Conservation (phyloP, 371 early-diverging fungal genomes). For the Syncephalastrum monosporum region DNA sequence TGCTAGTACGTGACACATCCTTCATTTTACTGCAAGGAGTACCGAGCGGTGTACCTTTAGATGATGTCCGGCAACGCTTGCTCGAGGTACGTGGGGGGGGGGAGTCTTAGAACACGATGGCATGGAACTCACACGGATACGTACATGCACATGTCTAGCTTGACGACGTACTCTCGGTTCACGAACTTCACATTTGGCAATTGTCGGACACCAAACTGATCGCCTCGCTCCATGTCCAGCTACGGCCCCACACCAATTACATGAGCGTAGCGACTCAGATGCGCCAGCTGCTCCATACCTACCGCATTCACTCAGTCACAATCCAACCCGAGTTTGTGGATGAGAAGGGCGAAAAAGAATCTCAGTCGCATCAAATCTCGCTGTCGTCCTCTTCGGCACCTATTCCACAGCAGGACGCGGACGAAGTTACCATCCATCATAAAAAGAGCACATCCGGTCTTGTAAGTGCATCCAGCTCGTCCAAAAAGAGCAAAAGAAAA, state of each 20-base stretch:
- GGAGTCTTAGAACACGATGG: too few species aligned
- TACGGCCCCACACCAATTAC: slow-evolving; percentile 57
- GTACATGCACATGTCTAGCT: slow-evolving; percentile 23
- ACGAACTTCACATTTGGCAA: slow-evolving; percentile 96
- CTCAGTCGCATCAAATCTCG: background rate
- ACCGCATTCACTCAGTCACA: slow-evolving; percentile 86
- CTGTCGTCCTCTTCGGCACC: background rate
- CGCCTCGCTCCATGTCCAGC: slow-evolving; percentile 80
- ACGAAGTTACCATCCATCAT: background rate
- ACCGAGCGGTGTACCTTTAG: slow-evolving; percentile 68
- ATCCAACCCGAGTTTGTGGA: slow-evolving; percentile 88
- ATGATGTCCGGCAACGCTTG: slow-evolving; percentile 48
- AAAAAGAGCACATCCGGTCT: background rate
- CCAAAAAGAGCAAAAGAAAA: too few species aligned
- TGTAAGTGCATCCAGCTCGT: too few species aligned
- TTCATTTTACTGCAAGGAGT: slow-evolving; percentile 86
- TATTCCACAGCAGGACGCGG: background rate
- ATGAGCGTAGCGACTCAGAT: slow-evolving; percentile 67
- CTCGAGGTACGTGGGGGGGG: background rate
- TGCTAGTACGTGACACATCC: slow-evolving; percentile 74
- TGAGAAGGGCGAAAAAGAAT: slow-evolving; percentile 2
- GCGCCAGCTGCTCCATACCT: slow-evolving; percentile 70
- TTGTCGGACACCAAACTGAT: slow-evolving; percentile 82
- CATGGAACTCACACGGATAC: too few species aligned
- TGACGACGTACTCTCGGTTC: slow-evolving; percentile 71